Base-by-base conservation (phyloP, 768 basidiomycete genomes). In the Lentinula edodes region DNA sequence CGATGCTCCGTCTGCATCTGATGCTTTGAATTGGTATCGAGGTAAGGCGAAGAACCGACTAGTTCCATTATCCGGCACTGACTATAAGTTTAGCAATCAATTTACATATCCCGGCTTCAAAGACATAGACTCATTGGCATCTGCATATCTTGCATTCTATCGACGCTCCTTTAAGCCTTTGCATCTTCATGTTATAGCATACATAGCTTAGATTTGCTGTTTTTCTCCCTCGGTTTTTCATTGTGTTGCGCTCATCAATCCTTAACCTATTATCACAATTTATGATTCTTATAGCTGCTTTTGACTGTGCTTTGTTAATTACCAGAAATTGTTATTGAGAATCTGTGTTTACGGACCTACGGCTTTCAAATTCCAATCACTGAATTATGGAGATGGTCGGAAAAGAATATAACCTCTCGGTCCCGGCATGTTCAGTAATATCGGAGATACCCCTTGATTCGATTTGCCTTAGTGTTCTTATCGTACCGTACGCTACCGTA, bases 21-120 rank as follows among this genome's bases (percentile, higher is more conserved):
- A 91, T 65, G 92, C 92, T 42, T 72, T 94, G 69, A 93, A 87
- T 66, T 94, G 92, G 92, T 94, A 88, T 79, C 83, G 92, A 85
- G 92, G 92, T 91, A 72, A 62, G 76, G 34, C 32, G 51, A 2
- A 7, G 3, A 16, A 32, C n/a, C n/a, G 51, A 32, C 34, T 71
- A 45, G 13, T 38, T 5, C 10, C 12, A 8, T 20, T 39, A 28
- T 5, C 46, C 13, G n/a, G 12, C 41, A 35, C 34, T 52, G 10
- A 28, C 35, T 15, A 6, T 60, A 34, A 60, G 41, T 61, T 6
- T 65, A 94, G 92, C 92, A 20, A 94, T 94, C 70, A 94, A 94
- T 70, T 83, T 93, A 63, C 89, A 94, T 69, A 93, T 94, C 64
- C 91, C 91, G 62, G 83, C 88, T 63, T 89, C 89, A 66, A 91